Evolutionary conservation across 441 rosid genomes (phyloP), one percentile per base, ranked within the genome.

Genomic region (Gossypium schwendimanii): DNA sequence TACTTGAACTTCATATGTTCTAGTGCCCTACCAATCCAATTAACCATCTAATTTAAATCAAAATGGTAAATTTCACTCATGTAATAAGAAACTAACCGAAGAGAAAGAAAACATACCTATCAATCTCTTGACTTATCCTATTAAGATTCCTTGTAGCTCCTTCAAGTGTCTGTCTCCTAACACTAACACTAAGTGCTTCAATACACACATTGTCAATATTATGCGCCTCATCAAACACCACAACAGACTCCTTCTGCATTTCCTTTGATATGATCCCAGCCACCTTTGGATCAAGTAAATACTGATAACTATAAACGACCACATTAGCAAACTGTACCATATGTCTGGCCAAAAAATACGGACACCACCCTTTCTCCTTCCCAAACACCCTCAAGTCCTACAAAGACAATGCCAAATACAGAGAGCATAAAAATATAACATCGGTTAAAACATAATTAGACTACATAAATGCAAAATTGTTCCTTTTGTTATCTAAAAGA

Each of bases 221-320:
- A 83, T 94, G 98, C 1, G 97, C 98, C 87, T 94, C 98, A 58
- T 92, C 97, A 82, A 94, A 94, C 47, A 91, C 96, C 66, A 92
- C 93, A 70, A 94, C 98, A 15, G 97, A 82, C 85, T 94, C 97
- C 80, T 82, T 90, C 77, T 91, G 98, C 87, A 94, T 82, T 82
- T 94, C 98, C 84, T 94, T 94, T 0, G 97, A 94, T 81, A 94
- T 92, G 69, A 94, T 88, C 65, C 94, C 97, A 71, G 97, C 97
- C 71, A 92, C 98, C 84, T 94, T 94, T 4, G 97, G 98, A 83
- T 92, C 97, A 71, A 94, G 94, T 79, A 94, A 77, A 80, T 92
- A 92, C 79, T 94, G 98, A 76, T 94, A 94, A 82, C 97, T 94
- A 77, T 92, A 94, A 70, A 94, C 97, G 54, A 94, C 84, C 39